phyloP scores from a whole-genome alignment of 2,329 filamentous ascomycete genomes.

The Aspergillus pseudonomiae region DNA sequence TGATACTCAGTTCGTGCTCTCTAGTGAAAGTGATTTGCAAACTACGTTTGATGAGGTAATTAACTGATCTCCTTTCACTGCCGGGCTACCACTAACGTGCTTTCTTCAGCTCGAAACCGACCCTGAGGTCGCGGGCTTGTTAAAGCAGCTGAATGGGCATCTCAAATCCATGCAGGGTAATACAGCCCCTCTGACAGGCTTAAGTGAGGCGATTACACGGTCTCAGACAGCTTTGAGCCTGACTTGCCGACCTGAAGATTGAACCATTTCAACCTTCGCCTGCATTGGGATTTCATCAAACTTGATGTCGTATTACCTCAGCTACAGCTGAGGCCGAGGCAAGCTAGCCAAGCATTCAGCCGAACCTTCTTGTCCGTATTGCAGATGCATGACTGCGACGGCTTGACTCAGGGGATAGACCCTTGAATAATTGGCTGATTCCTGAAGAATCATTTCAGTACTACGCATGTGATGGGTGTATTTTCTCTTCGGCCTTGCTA shows the following conservation, averaged over 20 bases:
- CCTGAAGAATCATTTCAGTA: background rate
- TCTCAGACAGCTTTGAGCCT: conserved; percentile 41
- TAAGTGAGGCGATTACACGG: conserved; percentile 42
- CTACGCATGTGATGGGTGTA: background rate
- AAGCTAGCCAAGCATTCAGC: background rate
- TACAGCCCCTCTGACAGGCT: conserved; percentile 37
- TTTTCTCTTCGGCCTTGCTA: background rate
- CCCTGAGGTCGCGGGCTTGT: conserved; percentile 37
- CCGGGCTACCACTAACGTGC: conserved; percentile 16
- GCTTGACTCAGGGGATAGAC: background rate
- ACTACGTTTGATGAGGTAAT: conserved; percentile 39
- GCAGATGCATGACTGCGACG: background rate
- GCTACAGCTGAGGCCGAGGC: background rate
- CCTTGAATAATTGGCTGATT: background rate
- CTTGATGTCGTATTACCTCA: background rate
- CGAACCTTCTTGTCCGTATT: background rate
- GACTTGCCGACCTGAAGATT: conserved; percentile 35
- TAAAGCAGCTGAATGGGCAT: conserved; percentile 47
- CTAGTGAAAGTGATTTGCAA: conserved; percentile 27
- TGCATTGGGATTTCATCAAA: no score
- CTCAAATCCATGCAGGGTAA: conserved; percentile 50
- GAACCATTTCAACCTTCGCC: conserved; percentile 17
- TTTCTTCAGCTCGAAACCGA: conserved; percentile 39
- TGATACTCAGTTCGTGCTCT: conserved; percentile 32
- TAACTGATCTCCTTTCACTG: background rate